A percentile compares a stretch with the other conserved stretches of the same genome.
phyloP scores from a whole-genome alignment of 2,329 filamentous ascomycete genomes.

The Aspergillus udagawae region DNA sequence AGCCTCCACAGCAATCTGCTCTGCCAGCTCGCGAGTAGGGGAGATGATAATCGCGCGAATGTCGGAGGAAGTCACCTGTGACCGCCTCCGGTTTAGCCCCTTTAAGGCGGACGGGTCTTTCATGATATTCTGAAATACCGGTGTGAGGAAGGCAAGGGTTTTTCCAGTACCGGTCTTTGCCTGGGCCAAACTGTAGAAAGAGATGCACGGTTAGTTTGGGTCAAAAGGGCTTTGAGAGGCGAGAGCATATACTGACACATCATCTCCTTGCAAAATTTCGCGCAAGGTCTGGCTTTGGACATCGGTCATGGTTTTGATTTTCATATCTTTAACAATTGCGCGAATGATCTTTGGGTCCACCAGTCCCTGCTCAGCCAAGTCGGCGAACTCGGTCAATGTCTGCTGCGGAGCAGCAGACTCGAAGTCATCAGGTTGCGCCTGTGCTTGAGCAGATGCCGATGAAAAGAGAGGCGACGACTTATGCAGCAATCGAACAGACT shows the following conservation, averaged over 20 bases:
- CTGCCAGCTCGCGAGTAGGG: slow-evolving; percentile 60
- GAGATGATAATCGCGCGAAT: slow-evolving; percentile 60
- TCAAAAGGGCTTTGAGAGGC: not conserved
- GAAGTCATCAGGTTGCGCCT: slow-evolving; percentile 16
- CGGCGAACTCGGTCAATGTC: slow-evolving; percentile 35
- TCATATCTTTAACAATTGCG: slow-evolving; percentile 68
- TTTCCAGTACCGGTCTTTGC: slow-evolving; percentile 97
- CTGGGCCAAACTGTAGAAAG: slow-evolving; percentile 67
- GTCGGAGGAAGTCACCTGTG: slow-evolving; percentile 34
- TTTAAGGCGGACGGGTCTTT: slow-evolving; percentile 57
- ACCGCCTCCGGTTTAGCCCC: slow-evolving; percentile 8
- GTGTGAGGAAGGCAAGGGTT: slow-evolving; percentile 87
- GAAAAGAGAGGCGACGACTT: slow-evolving; percentile 24
- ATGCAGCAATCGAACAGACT: slow-evolving; percentile 26
- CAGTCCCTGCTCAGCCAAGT: slow-evolving; percentile 34
- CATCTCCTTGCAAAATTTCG: slow-evolving; percentile 71
- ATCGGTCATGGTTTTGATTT: slow-evolving; percentile 82
- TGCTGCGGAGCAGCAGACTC: slow-evolving; percentile 4
- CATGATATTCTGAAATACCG: slow-evolving; percentile 76
- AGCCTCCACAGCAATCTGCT: slow-evolving; percentile 69
- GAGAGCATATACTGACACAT: slow-evolving; percentile 62
- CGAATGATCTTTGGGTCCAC: slow-evolving; percentile 64
- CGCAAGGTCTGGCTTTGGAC: slow-evolving; percentile 84
- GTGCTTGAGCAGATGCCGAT: slow-evolving; percentile 22
- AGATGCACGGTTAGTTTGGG: slow-evolving; percentile 16